Percentiles rank a stretch among this genome's conserved stretches.
Conservation (phyloP, 2,329 filamentous ascomycete genomes). For the Phaeoacremonium minimum region DNA sequence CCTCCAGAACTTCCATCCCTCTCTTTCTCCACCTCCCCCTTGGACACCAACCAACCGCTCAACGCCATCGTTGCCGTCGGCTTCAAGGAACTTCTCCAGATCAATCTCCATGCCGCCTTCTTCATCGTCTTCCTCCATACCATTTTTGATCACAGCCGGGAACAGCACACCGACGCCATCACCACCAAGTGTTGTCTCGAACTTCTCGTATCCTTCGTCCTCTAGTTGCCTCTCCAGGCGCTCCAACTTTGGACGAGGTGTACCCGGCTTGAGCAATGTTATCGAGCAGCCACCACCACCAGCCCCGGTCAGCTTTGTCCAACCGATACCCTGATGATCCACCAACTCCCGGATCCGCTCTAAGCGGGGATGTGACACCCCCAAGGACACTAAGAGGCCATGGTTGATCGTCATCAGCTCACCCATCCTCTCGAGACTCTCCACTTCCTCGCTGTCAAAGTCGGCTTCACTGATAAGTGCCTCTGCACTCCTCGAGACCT, state of each 20-base stretch:
- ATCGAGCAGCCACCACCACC: constrained; percentile 96
- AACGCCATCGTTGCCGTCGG: constrained; percentile 78
- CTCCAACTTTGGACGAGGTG: constrained; percentile 50
- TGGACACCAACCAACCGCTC: constrained; percentile 82
- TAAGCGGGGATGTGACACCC: constrained; percentile 89
- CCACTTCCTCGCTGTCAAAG: constrained; percentile 62
- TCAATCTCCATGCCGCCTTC: constrained; percentile 91
- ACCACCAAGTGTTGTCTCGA: constrained; percentile 85
- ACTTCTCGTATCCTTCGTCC: constrained; percentile 74
- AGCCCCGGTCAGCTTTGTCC: constrained; percentile 95
- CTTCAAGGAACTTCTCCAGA: constrained; percentile 76
- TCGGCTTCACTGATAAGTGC: constrained; percentile 52
- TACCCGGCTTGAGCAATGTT: constrained; percentile 72
- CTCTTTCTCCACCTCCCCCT: constrained; percentile 61
- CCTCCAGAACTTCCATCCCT: constrained; percentile 86
- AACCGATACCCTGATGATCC: constrained; percentile 84
- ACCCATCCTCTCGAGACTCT: constrained; percentile 69
- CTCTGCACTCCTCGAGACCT: constrained; percentile 54
- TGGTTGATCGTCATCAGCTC: constrained; percentile 93
- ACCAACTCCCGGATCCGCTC: constrained; percentile 89
- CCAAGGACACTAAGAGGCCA: constrained; percentile 82
- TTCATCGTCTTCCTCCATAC: constrained; percentile 70
- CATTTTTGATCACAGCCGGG: constrained; percentile 86
- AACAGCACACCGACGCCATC: constrained; percentile 92
- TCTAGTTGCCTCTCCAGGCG: constrained; percentile 62